Conservation (phyloP, 1,284 basidiomycete species). For the Somion occarium region DNA sequence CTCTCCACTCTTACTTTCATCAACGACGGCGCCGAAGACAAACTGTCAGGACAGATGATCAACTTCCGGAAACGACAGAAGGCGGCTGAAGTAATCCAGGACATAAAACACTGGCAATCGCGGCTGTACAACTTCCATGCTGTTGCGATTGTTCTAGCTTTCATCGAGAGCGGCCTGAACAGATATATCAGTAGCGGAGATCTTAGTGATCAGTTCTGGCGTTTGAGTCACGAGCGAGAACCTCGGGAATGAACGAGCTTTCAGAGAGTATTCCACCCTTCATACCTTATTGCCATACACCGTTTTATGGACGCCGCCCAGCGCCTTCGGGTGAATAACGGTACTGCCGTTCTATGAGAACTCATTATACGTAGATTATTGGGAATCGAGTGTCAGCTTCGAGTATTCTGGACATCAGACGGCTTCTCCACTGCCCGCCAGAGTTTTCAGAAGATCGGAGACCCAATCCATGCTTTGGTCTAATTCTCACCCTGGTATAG, state of each 20-base stretch:
- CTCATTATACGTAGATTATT: no score
- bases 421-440: no score
- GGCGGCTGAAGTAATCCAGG: conserved; percentile 91
- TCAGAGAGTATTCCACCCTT: conserved; percentile 45
- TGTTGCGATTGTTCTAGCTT: conserved; percentile 68
- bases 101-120: conserved; percentile 94
- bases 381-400: no score
- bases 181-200: conserved; percentile 45
- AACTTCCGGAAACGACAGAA: conserved; percentile 96
- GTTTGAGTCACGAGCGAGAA: conserved; percentile 81
- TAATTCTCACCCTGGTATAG: no score
- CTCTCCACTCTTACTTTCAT: conserved; percentile 95
- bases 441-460: no score
- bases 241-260: conserved; percentile 88
- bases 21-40: conserved; percentile 94
- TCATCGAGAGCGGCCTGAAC: conserved; percentile 74
- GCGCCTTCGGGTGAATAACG: no score
- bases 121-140: conserved; percentile 84
- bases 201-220: conserved; percentile 76
- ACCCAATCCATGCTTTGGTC: no score
- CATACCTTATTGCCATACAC: neutral
- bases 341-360: no score
- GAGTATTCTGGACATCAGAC: no score
- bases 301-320: no score
- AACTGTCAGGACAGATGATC: conserved; percentile 74